These are phyloP conservation scores for Helianthus tuberosus DNA, from an alignment of 129 eudicot species.

Conservation along the genomic window DNA sequence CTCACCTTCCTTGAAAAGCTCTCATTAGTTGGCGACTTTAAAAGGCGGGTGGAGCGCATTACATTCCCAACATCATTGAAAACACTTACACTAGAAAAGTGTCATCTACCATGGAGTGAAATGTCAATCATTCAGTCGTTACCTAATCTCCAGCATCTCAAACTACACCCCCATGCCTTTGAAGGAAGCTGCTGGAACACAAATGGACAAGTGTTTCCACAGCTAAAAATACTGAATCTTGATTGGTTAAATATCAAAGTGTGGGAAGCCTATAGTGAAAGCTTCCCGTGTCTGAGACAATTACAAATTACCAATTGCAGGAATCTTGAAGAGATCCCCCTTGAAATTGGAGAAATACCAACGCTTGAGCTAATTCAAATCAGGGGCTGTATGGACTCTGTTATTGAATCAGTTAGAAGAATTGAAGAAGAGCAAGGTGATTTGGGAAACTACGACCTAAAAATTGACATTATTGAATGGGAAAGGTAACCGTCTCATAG, in stretches of 20 bases:
- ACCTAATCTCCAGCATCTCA: constrained; percentile 50
- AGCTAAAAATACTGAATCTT: constrained; percentile 29
- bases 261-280: constrained; percentile 23
- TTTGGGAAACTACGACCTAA: constrained; percentile 18
- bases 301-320: constrained; percentile 17
- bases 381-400: not conserved
- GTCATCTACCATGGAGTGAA: constrained; percentile 31
- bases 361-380: constrained; percentile 29
- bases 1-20: not conserved
- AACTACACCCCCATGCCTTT: constrained; percentile 30
- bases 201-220: constrained; percentile 34
- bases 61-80: constrained; percentile 36
- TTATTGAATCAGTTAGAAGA: not conserved
- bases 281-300: constrained; percentile 24
- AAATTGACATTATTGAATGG: not conserved
- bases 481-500: too few relatives aligned
- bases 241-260: not conserved
- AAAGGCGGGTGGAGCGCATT: not conserved
- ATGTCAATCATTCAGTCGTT: constrained; percentile 35
- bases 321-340: constrained; percentile 30
- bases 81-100: constrained; percentile 26
- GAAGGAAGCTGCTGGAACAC: constrained; percentile 38
- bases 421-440: not conserved
- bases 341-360: constrained; percentile 27
- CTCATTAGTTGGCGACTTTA: not conserved